phyloP scores from a whole-genome alignment of 75 land plant species.

The Cunninghamia lanceolata region DNA sequence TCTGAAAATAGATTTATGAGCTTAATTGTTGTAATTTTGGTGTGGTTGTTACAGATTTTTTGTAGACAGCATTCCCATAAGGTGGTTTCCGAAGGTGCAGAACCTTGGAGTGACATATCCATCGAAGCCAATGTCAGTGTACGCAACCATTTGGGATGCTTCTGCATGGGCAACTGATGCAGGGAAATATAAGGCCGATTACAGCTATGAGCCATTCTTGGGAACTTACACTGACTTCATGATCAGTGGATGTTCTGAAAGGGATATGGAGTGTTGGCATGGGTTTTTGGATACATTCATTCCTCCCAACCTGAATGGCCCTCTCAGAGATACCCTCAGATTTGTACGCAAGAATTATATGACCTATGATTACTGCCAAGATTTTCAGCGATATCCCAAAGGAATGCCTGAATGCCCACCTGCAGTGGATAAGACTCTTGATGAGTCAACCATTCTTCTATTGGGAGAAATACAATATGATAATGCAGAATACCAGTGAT shows the following conservation, averaged over 20 bases:
- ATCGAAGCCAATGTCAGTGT: conserved; percentile 34
- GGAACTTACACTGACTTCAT: conserved; percentile 33
- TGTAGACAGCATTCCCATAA: conserved; percentile 37
- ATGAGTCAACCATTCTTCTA: not conserved
- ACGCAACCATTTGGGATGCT: conserved; percentile 46
- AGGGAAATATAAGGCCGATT: conserved; percentile 38
- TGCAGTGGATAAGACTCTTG: not conserved
- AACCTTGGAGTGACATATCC: conserved; percentile 22
- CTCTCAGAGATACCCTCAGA: conserved; percentile 13
- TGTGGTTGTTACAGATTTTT: conserved; percentile 27
- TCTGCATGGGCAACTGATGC: conserved; percentile 46
- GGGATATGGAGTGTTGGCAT: not conserved
- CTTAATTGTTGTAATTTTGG: not conserved
- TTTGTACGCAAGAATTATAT: conserved; percentile 32
- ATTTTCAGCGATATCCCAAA: conserved; percentile 24
- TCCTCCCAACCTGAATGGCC: conserved; percentile 10
- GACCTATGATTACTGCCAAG: conserved; percentile 35
- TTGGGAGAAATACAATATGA: not conserved
- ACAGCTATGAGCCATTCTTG: conserved; percentile 33
- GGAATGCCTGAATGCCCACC: conserved; percentile 31
- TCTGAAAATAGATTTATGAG: not conserved
- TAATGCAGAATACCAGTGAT: not conserved
- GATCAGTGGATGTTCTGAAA: conserved; percentile 21
- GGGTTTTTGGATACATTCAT: not conserved
- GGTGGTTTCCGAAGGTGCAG: conserved; percentile 15